Conservation (phyloP, 257 asterid genomes). For the Cruciata laevipes region DNA sequence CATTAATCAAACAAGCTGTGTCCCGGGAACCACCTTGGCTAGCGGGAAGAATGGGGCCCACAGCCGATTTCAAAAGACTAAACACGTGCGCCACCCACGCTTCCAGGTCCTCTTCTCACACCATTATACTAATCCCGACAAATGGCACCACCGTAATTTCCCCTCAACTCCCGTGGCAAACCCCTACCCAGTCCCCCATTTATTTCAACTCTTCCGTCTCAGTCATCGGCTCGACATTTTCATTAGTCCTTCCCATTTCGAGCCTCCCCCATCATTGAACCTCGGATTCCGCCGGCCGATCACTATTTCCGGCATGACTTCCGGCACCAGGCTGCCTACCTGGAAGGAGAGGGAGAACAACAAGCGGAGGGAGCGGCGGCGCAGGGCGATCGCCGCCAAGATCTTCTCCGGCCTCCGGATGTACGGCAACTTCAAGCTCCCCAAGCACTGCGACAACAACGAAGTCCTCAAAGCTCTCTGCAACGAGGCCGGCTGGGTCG, state of each 20-base stretch:
- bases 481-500: conserved; percentile 93
- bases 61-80: conserved; percentile 11
- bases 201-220: conserved; percentile 3
- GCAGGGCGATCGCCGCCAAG: conserved; percentile 95
- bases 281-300: conserved; percentile 16
- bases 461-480: conserved; percentile 93
- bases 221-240: conserved; percentile 2
- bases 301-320: conserved; percentile 42
- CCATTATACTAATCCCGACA: background rate
- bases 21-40: background rate
- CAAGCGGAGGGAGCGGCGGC: conserved; percentile 90
- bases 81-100: conserved; percentile 27
- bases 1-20: background rate
- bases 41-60: background rate
- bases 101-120: conserved; percentile 12
- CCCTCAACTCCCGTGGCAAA: conserved; percentile 23
- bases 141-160: conserved; percentile 16
- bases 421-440: conserved; percentile 88
- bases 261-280: conserved; percentile 7
- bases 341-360: conserved; percentile 98
- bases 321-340: conserved; percentile 84
- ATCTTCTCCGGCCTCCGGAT: conserved; percentile 82
- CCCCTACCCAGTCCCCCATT: conserved; percentile 1
- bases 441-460: conserved; percentile 93
- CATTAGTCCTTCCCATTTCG: background rate